Conservation (phyloP, 2,329 filamentous ascomycete species). For the Colletotrichum costaricense region DNA sequence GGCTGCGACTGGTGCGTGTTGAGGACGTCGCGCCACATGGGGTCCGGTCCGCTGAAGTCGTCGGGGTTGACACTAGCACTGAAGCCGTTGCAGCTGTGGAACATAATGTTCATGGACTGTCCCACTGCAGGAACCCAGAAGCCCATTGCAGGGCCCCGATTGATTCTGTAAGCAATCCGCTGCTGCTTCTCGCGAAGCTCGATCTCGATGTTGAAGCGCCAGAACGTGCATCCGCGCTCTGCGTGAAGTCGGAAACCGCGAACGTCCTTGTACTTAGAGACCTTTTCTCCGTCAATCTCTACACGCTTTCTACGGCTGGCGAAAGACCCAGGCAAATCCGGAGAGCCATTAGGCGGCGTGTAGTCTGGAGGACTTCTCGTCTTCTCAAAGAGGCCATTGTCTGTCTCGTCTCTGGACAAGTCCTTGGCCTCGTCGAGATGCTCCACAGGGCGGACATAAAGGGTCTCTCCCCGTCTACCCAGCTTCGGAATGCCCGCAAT, state of each 20-base stretch:
- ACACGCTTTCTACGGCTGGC: slow-evolving; percentile 63
- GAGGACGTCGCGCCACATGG: slow-evolving; percentile 95
- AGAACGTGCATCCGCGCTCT: slow-evolving; percentile 92
- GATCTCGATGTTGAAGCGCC: slow-evolving; percentile 95
- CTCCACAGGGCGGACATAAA: slow-evolving; percentile 92
- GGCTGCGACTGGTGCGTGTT: slow-evolving; percentile 91
- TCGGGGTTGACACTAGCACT: slow-evolving; percentile 82
- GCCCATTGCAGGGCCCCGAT: slow-evolving; percentile 85
- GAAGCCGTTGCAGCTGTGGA: slow-evolving; percentile 98
- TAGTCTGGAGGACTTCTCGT: slow-evolving; percentile 65
- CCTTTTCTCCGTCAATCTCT: slow-evolving; percentile 80
- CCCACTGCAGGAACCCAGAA: slow-evolving; percentile 94
- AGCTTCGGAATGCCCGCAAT: slow-evolving; percentile 89
- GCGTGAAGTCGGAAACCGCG: slow-evolving; percentile 84
- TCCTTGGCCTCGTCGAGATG: slow-evolving; percentile 83
- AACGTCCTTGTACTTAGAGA: slow-evolving; percentile 85
- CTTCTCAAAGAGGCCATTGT: slow-evolving; percentile 84
- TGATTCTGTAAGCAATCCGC: slow-evolving; percentile 95
- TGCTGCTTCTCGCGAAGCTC: slow-evolving; percentile 83
- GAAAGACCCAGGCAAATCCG: slow-evolving; percentile 65
- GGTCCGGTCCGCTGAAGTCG: slow-evolving; percentile 90
- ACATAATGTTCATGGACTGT: slow-evolving; percentile 98
- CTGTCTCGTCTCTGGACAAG: slow-evolving; percentile 81
- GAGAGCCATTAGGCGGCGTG: slow-evolving; percentile 50
- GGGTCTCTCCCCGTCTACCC: slow-evolving; percentile 83